Percentiles rank a stretch among this genome's conserved stretches.
These are phyloP conservation scores for Malus hybrid DNA, from an alignment of 331 rosid genomes.

Conservation along the genomic window DNA sequence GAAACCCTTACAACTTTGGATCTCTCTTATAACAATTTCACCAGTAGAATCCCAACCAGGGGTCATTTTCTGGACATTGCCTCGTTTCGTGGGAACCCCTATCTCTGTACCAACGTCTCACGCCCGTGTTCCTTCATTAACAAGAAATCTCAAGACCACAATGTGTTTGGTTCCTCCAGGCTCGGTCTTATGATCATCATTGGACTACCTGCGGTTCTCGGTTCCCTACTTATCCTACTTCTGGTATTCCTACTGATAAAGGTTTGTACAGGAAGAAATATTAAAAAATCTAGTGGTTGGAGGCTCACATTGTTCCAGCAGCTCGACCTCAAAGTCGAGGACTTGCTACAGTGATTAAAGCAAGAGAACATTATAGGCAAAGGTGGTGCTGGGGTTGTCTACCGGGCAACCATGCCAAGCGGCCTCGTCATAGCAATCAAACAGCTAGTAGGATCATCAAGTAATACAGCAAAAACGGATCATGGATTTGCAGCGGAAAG, in stretches of 20 bases:
- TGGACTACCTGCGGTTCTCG: neutral
- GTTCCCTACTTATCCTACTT: neutral
- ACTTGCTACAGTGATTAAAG: constrained; percentile 63
- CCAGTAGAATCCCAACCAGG: constrained; percentile 48
- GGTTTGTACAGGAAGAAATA: constrained; percentile 25
- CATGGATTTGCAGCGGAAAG: constrained; percentile 83
- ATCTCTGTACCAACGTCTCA: constrained; percentile 31
- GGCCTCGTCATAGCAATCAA: neutral
- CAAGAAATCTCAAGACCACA: neutral
- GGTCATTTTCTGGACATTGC: constrained; percentile 47
- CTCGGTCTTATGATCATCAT: constrained; percentile 9
- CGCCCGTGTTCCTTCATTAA: constrained; percentile 9
- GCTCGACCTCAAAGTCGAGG: constrained; percentile 48
- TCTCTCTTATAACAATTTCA: constrained; percentile 54
- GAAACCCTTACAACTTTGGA: constrained; percentile 53
- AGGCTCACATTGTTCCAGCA: constrained; percentile 62
- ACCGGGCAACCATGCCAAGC: constrained; percentile 55
- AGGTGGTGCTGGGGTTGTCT: constrained; percentile 81
- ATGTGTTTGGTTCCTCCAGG: constrained; percentile 9
- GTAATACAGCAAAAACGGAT: constrained; percentile 43
- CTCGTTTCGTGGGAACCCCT: constrained; percentile 63
- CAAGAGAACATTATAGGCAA: constrained; percentile 79
- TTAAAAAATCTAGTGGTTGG: constrained; percentile 41
- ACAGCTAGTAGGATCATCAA: neutral
- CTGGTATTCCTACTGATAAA: constrained; percentile 27